These are phyloP conservation scores for Tulasnella sp. DNA, from an alignment of 768 basidiomycete species.

Conservation along the genomic window DNA sequence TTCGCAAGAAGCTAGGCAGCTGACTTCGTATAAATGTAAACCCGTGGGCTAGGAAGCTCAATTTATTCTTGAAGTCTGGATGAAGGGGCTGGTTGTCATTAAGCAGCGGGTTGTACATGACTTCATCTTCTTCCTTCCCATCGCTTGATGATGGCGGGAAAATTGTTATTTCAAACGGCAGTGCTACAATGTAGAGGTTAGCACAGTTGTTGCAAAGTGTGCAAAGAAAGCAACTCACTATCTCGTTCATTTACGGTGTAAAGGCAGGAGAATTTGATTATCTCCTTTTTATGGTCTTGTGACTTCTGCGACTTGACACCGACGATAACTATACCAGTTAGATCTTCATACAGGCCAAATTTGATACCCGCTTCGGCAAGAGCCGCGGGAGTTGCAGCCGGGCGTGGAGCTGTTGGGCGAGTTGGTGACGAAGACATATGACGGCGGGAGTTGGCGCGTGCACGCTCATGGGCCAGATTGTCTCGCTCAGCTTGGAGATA, in stretches of 20 bases:
- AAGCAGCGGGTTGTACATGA: conserved; percentile 53
- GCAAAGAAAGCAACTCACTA: neutral
- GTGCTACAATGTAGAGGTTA: neutral
- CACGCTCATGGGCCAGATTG: too few species aligned
- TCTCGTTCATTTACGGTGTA: neutral
- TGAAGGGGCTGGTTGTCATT: conserved; percentile 31
- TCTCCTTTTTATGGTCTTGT: too few species aligned
- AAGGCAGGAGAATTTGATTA: conserved; percentile 2
- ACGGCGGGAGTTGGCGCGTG: too few species aligned
- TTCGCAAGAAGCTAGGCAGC: conserved; percentile 51
- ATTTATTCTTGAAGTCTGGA: conserved; percentile 39
- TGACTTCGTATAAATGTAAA: conserved; percentile 63
- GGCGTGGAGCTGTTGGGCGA: conserved; percentile 31
- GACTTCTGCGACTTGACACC: too few species aligned
- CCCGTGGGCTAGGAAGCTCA: conserved; percentile 47
- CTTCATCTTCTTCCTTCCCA: conserved; percentile 41
- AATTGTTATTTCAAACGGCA: conserved; percentile 3
- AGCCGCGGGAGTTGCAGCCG: too few species aligned
- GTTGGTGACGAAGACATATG: conserved; percentile 39
- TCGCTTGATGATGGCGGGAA: conserved; percentile 20
- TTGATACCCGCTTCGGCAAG: too few species aligned
- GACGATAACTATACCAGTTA: too few species aligned
- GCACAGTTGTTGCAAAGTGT: neutral
- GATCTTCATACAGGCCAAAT: too few species aligned
- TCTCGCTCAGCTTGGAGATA: conserved; percentile 42